A percentile compares a stretch with the other conserved stretches of the same genome.
Conservation (phyloP, 2,329 filamentous ascomycete genomes). For the Sphaerostilbella broomeana region DNA sequence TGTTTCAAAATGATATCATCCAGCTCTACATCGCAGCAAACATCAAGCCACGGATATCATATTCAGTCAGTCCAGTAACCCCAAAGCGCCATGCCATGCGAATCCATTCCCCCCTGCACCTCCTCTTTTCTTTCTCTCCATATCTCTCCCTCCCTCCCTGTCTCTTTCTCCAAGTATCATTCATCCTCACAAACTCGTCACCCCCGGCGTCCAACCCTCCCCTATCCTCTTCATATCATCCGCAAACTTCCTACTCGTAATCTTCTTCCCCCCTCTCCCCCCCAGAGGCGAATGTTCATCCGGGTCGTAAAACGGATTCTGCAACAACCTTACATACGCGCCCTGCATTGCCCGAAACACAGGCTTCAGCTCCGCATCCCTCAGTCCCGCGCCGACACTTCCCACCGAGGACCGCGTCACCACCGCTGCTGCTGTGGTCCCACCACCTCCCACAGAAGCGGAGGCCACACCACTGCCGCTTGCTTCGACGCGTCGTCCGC, state of each 20-base stretch:
- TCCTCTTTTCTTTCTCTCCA: neutral
- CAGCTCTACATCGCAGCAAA: conserved; percentile 6
- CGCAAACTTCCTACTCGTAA: conserved; percentile 74
- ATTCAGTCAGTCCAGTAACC: neutral
- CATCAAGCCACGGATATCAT: conserved; percentile 7
- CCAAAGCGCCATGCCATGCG: conserved; percentile 12
- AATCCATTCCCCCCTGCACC: neutral
- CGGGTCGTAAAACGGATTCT: conserved; percentile 92
- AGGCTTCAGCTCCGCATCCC: conserved; percentile 81
- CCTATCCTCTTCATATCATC: conserved; percentile 82
- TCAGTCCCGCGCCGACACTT: conserved; percentile 55
- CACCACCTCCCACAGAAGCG: conserved; percentile 17
- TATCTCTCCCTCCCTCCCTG: neutral
- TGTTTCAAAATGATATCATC: conserved; percentile 1
- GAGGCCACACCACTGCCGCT: conserved; percentile 16
- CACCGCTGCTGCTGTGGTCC: conserved; percentile 8
- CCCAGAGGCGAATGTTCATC: conserved; percentile 66
- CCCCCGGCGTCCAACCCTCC: conserved; percentile 73
- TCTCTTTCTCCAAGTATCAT: too few relatives aligned
- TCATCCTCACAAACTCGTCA: conserved; percentile 50
- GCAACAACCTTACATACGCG: conserved; percentile 81
- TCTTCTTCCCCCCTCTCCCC: conserved; percentile 56
- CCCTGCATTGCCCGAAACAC: conserved; percentile 88
- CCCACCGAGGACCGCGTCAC: conserved; percentile 24
- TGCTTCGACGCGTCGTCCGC: conserved; percentile 27